Evolutionary conservation across 768 basidiomycete genomes (phyloP), one percentile per base, ranked within the genome.

Genomic region (Suillus paluster): DNA sequence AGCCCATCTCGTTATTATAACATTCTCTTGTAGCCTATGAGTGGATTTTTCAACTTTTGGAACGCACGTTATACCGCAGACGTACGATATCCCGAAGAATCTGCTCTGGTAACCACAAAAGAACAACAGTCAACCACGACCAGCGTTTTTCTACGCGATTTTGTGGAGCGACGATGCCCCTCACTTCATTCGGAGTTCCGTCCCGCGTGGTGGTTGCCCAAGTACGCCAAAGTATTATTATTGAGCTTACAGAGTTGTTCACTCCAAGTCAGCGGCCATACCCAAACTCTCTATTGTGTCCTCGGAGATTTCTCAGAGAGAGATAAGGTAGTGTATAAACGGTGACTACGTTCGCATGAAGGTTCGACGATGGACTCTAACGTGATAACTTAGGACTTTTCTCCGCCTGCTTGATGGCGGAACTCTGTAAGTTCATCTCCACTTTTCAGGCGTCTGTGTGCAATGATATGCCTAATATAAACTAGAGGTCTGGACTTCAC

Each of bases 201-300:
- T 42, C 74, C 75, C 15, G 68, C 65, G 23, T 75, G 74, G 74
- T 75, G 74, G 74, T 70, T 75, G 58, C 68, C 75, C 15, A 75
- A 70, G 74, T 75, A 50, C 36, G 60, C 39, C 27, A 59, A 65
- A 57, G 41, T 41, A 34, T 44, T 42, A 11, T 21, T 39, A 30
- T 23, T 21, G 48, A 57, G 53, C 23, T 39, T 57, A 52, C 38
- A 23, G n/a, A n/a, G 49, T 59, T 36, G 38, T 64, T 75, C 25
- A 76, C 55, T 6, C 38, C 56, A 52, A 42, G 27, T 21, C 50
- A 75, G 74, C 60, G 74, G 74, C 27, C 75, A 75, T 44, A 59
- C 75, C 59, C 74, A 75, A 60, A 75, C 74, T 46, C 59, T 75
- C 38, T 75, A 75, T 44, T 77, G 67, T 23, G 69, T 65, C 42